phyloP scores from a whole-genome alignment of 225 moss, liverwort and hornwort species.

The Climacium dendroides region DNA sequence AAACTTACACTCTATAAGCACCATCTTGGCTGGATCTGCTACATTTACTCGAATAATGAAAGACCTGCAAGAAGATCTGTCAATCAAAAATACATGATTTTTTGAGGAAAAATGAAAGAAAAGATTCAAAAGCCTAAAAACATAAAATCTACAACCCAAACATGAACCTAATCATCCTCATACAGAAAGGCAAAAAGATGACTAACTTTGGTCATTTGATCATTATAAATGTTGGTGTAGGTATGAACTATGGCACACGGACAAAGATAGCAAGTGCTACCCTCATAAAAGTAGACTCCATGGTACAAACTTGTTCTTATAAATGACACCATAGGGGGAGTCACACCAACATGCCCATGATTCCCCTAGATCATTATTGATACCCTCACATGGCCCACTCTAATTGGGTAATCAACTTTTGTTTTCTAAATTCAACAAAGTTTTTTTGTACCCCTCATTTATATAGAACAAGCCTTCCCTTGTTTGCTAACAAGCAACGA shows the following conservation, averaged over 20 bases:
- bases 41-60: slow-evolving; percentile 47
- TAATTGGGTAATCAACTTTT: not conserved
- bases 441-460: not conserved
- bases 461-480: not conserved
- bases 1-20: slow-evolving; percentile 62
- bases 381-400: not conserved
- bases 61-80: slow-evolving; percentile 37
- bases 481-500: not conserved
- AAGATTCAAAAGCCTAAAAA: not conserved
- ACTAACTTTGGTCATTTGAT: no score
- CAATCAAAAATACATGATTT: not conserved
- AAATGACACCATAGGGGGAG: not conserved
- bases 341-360: not conserved
- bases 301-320: not conserved
- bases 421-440: not conserved
- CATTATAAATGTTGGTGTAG: no score
- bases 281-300: not conserved
- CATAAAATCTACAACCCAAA: not conserved
- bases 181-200: no score
- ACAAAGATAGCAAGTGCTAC: not conserved
- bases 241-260: not conserved
- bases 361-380: accelerated
- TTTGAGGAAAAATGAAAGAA: not conserved
- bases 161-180: not conserved
- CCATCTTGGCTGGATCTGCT: slow-evolving; percentile 33